Evolutionary conservation across 768 basidiomycete genomes (phyloP).

Genomic region (Trametes coccinea): DNA sequence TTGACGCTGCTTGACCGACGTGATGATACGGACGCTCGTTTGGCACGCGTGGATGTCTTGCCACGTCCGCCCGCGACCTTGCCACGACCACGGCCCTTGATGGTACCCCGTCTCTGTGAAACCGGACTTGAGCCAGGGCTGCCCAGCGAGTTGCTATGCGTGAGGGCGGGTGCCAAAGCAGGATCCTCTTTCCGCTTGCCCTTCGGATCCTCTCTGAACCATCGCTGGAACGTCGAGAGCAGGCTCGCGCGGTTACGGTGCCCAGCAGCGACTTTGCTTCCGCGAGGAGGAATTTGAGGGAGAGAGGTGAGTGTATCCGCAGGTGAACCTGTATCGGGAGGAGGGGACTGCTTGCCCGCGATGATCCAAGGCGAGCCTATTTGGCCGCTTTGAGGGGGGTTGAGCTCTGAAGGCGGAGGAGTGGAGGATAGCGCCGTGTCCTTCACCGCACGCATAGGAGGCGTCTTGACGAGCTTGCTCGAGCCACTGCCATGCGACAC

Average conservation of each 20-base stretch:
- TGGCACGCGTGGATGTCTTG: slow-evolving; percentile 51
- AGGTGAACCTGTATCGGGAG: slow-evolving; percentile 53
- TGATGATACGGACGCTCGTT: slow-evolving; percentile 75
- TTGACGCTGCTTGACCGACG: slow-evolving; percentile 90
- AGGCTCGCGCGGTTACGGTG: slow-evolving; percentile 76
- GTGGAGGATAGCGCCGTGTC: slow-evolving; percentile 48
- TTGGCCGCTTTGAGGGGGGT: slow-evolving; percentile 29
- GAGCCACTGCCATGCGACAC: slow-evolving; percentile 64
- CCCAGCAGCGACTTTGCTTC: slow-evolving; percentile 36
- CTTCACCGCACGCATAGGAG: slow-evolving; percentile 57
- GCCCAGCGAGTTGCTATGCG: slow-evolving; percentile 14
- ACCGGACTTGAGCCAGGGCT: slow-evolving; percentile 23
- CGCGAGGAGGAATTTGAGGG: slow-evolving; percentile 40
- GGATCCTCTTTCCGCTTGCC: slow-evolving; percentile 70
- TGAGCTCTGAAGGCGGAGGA: slow-evolving; percentile 39
- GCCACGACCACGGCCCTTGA: slow-evolving; percentile 49
- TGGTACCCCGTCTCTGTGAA: slow-evolving; percentile 32
- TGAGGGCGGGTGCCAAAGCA: slow-evolving; percentile 19
- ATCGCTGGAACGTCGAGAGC: slow-evolving; percentile 80
- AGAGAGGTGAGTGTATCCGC: slow-evolving; percentile 52
- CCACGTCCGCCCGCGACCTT: slow-evolving; percentile 15
- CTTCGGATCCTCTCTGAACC: slow-evolving; percentile 92
- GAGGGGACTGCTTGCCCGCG: slow-evolving; percentile 45
- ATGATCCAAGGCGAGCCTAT: slow-evolving; percentile 78
- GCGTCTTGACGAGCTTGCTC: slow-evolving; percentile 69